A percentile compares a stretch with the other conserved stretches of the same genome.
phyloP scores from a whole-genome alignment of 306 rosid genomes.

The Dicorynia guianensis region DNA sequence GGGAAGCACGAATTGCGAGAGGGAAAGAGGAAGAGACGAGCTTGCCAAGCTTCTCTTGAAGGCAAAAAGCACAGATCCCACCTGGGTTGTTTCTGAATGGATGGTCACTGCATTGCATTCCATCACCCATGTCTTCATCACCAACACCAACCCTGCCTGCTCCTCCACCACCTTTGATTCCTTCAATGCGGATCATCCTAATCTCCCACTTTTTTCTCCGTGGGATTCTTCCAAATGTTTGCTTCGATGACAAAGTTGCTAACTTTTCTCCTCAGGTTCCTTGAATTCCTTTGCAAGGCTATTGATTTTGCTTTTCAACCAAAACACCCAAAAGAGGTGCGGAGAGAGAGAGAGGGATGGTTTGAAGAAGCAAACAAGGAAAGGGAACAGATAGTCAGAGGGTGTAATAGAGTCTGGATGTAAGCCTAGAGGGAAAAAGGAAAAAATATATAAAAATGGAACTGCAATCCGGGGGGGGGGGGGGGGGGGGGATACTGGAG shows the following conservation, averaged over 20 bases:
- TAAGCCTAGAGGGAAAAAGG: not conserved
- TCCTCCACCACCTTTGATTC: conserved; percentile 41
- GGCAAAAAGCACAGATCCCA: conserved; percentile 91
- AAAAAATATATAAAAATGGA: conserved; percentile 14
- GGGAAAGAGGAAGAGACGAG: conserved; percentile 82
- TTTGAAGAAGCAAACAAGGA: not conserved
- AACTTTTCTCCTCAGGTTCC: not conserved
- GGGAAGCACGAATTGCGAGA: conserved; percentile 57
- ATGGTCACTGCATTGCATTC: conserved; percentile 83
- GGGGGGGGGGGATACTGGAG: too few species aligned
- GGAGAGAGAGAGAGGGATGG: not conserved
- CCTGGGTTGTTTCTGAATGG: conserved; percentile 70
- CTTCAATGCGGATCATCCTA: conserved; percentile 49
- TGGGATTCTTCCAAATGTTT: conserved; percentile 13
- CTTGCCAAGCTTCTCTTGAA: conserved; percentile 88
- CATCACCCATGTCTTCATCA: conserved; percentile 64
- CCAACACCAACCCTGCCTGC: conserved; percentile 53
- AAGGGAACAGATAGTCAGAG: conserved; percentile 3
- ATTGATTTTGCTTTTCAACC: not conserved
- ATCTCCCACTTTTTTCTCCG: not conserved
- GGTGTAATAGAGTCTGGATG: conserved; percentile 22
- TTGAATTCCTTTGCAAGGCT: not conserved
- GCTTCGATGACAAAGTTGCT: not conserved
- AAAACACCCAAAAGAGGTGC: not conserved
- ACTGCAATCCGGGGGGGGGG: not conserved